Evolutionary conservation across 192 early-diverging fungal species (phyloP), one percentile per base, ranked within the genome.

Genomic region (Backusella mclennaniae): DNA sequence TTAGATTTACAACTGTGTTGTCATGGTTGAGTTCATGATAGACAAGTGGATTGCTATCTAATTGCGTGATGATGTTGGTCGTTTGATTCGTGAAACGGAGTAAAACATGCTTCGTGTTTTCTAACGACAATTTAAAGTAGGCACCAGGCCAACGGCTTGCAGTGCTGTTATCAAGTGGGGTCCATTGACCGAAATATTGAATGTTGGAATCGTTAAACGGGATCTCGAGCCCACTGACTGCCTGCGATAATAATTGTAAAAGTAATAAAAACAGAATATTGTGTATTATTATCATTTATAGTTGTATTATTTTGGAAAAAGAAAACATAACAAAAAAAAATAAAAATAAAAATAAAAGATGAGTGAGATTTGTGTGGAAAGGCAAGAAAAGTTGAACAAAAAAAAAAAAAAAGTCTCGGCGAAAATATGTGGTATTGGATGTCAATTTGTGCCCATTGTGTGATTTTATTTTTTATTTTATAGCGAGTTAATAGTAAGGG

Each of bases 71-170:
- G 19, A 80, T 26, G 6, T 42, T 23, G 1, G 66, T 75, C 1
- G 79, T 49, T 49, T 49, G 63, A 29, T 66, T 63, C 9, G 41
- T 53, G 26, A 80, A 44, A 33, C 44, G 36, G 6, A 80, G 35
- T 41, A 35, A 33, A 9, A 76, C 35, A 21, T 33, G 29, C 11
- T 69, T 53, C 0, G 69, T 70, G 31, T 71, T 67, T 35, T 71
- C 23, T 26, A 76, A 26, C 17, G 67, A 69, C 12, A 70, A 35
- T 59, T 76, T 76, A 21, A 75, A 56, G 66, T 80, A 80, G 21
- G 79, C 79, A 26, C 79, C 79, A 21, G 79, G 79, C 79, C 79
- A 80, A 33, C 70, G 46, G 56, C 74, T 76, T 73, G 72, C 66
- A 39, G 69, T 44, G 19, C 53, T 75, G 44, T 56, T 69, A 36